Evolutionary conservation across 345 rosid species (phyloP), one percentile per base, ranked within the genome.

Genomic region (Eucalyptus albens): DNA sequence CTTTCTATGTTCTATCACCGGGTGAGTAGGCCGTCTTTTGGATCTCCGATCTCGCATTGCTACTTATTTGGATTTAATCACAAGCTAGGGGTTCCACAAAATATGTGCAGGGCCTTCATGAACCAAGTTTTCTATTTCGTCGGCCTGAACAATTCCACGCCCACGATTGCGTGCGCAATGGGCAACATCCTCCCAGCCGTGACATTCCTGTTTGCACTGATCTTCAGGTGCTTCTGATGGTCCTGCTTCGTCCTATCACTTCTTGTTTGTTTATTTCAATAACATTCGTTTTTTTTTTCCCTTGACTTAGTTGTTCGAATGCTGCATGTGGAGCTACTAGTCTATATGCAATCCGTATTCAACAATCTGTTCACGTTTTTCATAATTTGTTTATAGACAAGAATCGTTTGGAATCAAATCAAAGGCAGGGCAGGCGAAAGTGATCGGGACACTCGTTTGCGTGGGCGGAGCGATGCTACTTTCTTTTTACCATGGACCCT

Each of bases 391-490:
- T 11, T 65, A 47, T 89, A 98, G 99, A 81, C 98, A 97, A 94
- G 99, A 98, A 93, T 86, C 88, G 8, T 90, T 95, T 56, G 93
- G 94, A 81, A 94, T 98, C 24, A 96, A 90, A 91, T 95, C 91
- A 15, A 87, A 86, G 82, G 92, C 97, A 5, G 99, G 98, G 86
- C 96, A 94, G 90, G 99, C 98, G 4, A 98, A 98, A 92, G 93
- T 96, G 88, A 19, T 94, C 5, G 99, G 99, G 49, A 98, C 99
- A 26, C 7, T 91, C n/a, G 87, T 94, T 8, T 97, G 99, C 87
- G 99, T 98, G 29, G 94, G 94, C 6, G 99, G 99, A 86, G 98
- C 99, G 29, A 98, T 98, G 99, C 55, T 98, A 88, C 91, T 96
- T 82, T 97, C 99, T 5, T 97, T 97, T 87, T 98, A 97, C 93